Evolutionary conservation across 2,329 filamentous ascomycete genomes (phyloP).

Genomic region (Fusarium sp.): DNA sequence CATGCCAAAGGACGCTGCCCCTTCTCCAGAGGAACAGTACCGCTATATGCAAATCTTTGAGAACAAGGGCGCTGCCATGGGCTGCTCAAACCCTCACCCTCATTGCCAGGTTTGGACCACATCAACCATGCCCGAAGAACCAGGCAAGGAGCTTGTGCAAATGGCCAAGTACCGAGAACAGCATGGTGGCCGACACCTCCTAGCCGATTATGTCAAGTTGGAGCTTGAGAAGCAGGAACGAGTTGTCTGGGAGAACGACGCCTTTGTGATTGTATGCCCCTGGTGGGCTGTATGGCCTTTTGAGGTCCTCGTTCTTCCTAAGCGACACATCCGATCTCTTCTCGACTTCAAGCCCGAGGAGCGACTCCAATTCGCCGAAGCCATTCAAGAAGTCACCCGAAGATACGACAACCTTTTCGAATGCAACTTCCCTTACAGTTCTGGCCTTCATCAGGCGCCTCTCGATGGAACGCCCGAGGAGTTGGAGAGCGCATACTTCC

Average conservation of each 20-base stretch:
- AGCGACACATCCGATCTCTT: constrained; percentile 84
- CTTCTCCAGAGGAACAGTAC: constrained; percentile 77
- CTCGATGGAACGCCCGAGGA: constrained; percentile 85
- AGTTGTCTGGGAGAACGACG: constrained; percentile 87
- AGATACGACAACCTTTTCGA: constrained; percentile 98
- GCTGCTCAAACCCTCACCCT: constrained; percentile 97
- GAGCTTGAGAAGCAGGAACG: constrained; percentile 87
- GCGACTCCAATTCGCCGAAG: constrained; percentile 80
- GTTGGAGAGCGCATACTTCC: constrained; percentile 88
- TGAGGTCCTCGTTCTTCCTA: constrained; percentile 90
- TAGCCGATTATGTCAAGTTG: constrained; percentile 87
- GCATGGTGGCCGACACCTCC: constrained; percentile 79
- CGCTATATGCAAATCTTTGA: constrained; percentile 99
- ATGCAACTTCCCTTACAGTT: constrained; percentile 96
- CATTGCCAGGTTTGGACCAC: constrained; percentile 98
- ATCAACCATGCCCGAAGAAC: constrained; percentile 90
- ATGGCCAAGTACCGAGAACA: constrained; percentile 81
- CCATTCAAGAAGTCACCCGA: constrained; percentile 87
- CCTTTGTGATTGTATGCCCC: constrained; percentile 89
- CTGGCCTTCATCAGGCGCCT: constrained; percentile 95
- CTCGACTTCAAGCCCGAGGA: constrained; percentile 83
- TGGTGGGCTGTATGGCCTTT: constrained; percentile 99
- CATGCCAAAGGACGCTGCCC: constrained; percentile 53
- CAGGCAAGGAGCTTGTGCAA: constrained; percentile 80
- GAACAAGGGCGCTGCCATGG: constrained; percentile 98